Base-by-base conservation (phyloP, 73 alveolate genomes). In the Blepharisma stoltei region DNA sequence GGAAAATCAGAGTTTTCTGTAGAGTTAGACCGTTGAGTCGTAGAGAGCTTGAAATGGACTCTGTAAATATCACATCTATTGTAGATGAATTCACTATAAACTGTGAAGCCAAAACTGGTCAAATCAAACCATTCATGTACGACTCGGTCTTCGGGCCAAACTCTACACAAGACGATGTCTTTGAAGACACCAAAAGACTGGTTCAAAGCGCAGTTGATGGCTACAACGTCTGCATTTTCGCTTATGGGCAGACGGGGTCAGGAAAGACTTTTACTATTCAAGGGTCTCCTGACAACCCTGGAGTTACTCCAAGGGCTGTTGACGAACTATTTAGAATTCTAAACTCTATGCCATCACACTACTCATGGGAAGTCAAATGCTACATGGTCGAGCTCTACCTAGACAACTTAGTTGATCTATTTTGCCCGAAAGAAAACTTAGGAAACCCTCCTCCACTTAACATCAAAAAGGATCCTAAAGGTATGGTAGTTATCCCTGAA, bases 231-330 rank as follows among this genome's bases (percentile, higher is more conserved):
- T 95, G 98, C 83, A 90, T 97, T 6, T 95, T 97, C 71, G 99
- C 99, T 37, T 97, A 97, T 86, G 99, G 99, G 1, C 95, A 95
- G 91, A 97, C 99, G 5, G 99, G 99, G 1, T 84, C 97, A 21
- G 99, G 99, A 9, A 97, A 97, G 78, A 97, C 99, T 1, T 93
- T 70, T 78, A 95, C 99, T 6, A 93, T 97, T 88, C 91, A 93
- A 77, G 99, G 99, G 7, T 90, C 82, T 49, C 89, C 82, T 6
- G 89, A 84, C 44, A 77, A 85, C 20, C 94, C 94, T 49, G 99
- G 99, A 6, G 82, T 97, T 0, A 90, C 92, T 66, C 99, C 99
- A 4, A 87, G 99, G 46, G 92, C 97, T 1, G 85, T 97, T 32
- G 92, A 79, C 18, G 91, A 87, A 84, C 78, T 96, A 38, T 96